These are phyloP conservation scores for Chamaenerion angustifolium DNA, from an alignment of 345 rosid species.

Conservation along the genomic window DNA sequence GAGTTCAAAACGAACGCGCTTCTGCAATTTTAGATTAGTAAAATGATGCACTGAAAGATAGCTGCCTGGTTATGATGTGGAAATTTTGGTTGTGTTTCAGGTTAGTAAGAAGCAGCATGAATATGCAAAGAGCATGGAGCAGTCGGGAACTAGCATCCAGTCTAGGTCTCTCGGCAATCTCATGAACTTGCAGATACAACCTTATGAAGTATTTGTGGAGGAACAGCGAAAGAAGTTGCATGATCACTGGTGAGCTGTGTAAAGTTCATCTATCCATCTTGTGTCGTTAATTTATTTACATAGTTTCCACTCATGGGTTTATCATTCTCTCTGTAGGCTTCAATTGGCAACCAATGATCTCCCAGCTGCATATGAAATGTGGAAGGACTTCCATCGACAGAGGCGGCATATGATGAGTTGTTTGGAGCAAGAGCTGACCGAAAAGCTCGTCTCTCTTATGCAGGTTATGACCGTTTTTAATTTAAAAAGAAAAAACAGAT, in stretches of 20 bases:
- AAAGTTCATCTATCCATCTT: slow-evolving; percentile 6
- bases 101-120: slow-evolving; percentile 92
- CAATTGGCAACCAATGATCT: slow-evolving; percentile 50
- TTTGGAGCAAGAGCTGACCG: slow-evolving; percentile 51
- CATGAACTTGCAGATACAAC: slow-evolving; percentile 52
- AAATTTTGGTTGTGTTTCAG: slow-evolving; percentile 25
- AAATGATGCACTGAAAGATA: background rate
- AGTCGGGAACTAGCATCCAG: slow-evolving; percentile 69
- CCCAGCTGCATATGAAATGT: slow-evolving; percentile 50
- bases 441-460: slow-evolving; percentile 17
- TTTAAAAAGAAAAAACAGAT: background rate
- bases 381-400: slow-evolving; percentile 47
- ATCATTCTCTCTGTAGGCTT: slow-evolving; percentile 29
- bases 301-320: background rate
- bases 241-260: slow-evolving; percentile 57
- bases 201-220: slow-evolving; percentile 78
- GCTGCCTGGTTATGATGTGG: background rate
- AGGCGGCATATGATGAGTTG: slow-evolving; percentile 32
- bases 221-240: slow-evolving; percentile 76
- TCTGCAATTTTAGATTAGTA: background rate
- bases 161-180: slow-evolving; percentile 66
- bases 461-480: slow-evolving; percentile 44
- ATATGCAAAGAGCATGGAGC: slow-evolving; percentile 77
- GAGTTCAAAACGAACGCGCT: background rate
- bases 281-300: background rate